Base-by-base conservation (phyloP, 2,329 filamentous ascomycete genomes). In the Venturia aucupariae region DNA sequence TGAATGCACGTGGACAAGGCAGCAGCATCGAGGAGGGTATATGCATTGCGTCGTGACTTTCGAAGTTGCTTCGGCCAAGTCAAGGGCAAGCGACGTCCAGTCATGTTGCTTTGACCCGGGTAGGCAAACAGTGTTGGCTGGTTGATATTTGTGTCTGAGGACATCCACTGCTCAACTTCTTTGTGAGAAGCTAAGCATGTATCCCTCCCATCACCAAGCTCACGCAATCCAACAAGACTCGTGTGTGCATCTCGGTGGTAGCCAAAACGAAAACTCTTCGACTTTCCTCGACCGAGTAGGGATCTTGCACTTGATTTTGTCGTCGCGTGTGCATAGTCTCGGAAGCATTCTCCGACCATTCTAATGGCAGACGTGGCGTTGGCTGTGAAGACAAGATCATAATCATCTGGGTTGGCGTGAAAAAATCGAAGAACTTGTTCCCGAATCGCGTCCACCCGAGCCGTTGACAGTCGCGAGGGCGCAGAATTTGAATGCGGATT, bases 401-500 rank as follows among this genome's bases (percentile, higher is more conserved):
- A 87, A 62, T 86, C 77, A 44, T 78, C 76, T 2, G 84, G 80
- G 68, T 83, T 79, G 22, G 85, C 85, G 54, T 82, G 81, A 66
- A 87, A 81, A 72, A 86, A 86, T 3, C 72, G 71, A 15, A 87
- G 78, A 22, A 83, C 77, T 65, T 80, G 79, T 65, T 78, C 75
- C 17, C 85, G 78, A 8, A 85, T 77, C 30, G 79, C 76, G 67
- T 87, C 83, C 41, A 88, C 81, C 65, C 81, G 76, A 35, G 82
- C 78, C 4, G 84, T 84, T 1, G 83, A 81, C 24, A 83, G 74
- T 64, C 80, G 81, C 17, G 84, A 85, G 0, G 85, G 84, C 19
- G 79, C 76, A 44, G 84, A 86, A 67, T 83, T 80, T 1, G 86
- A 89, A 71, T 89, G 87, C 2, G 86, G 86, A 68, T 89, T 89